A percentile compares a stretch with the other conserved stretches of the same genome.
phyloP scores from a whole-genome alignment of 2,329 filamentous ascomycete genomes.

The Fusarium mundagurra region DNA sequence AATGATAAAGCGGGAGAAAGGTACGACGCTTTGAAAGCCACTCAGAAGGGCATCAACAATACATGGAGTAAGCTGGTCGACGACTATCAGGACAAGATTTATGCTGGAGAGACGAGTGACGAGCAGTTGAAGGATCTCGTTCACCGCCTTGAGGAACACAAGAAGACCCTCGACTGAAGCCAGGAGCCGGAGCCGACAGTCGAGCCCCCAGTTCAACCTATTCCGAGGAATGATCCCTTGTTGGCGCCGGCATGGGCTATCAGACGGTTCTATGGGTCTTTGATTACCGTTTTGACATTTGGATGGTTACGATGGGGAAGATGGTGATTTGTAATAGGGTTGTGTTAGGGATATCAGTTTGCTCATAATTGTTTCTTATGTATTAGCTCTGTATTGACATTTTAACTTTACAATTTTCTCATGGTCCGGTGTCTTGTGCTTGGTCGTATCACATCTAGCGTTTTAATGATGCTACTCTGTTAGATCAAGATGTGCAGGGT shows the following conservation, averaged over 20 bases:
- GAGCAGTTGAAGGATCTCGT: too few species aligned
- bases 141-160: too few species aligned
- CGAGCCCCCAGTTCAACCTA: rapidly evolving
- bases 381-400: rapidly evolving
- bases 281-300: background rate
- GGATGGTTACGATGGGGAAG: background rate
- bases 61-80: too few species aligned
- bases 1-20: too few species aligned
- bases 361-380: background rate
- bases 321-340: background rate
- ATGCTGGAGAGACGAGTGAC: too few species aligned
- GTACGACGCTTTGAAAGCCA: too few species aligned
- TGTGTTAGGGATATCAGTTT: rapidly evolving
- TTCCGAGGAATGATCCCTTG: background rate
- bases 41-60: too few species aligned
- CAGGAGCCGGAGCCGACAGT: rapidly evolving
- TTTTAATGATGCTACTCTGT: background rate
- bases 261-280: rapidly evolving
- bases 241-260: background rate
- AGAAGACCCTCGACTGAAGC: too few species aligned
- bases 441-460: rapidly evolving
- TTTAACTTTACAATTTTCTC: rapidly evolving
- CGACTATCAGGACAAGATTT: too few species aligned
- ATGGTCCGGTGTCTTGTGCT: rapidly evolving
- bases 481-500: too few species aligned